phyloP scores from a whole-genome alignment of 2,329 filamentous ascomycete genomes.

The Fusarium sp. region DNA sequence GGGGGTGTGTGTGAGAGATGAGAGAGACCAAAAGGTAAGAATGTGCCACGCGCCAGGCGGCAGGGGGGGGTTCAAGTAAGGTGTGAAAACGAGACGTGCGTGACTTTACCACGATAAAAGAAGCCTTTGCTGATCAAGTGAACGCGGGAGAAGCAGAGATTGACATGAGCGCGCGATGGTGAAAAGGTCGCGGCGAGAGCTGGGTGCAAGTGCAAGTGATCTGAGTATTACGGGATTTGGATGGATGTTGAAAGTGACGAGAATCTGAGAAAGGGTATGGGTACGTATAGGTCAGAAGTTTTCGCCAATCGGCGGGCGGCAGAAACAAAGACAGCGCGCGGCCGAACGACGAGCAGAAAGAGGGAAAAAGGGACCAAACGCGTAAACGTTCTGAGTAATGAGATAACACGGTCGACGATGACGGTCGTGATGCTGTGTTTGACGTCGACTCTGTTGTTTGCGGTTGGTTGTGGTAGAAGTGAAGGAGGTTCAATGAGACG shows the following conservation, averaged over 20 bases:
- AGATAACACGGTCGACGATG: slow-evolving; percentile 17
- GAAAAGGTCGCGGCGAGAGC: not conserved
- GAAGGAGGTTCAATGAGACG: slow-evolving; percentile 45
- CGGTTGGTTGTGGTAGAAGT: slow-evolving; percentile 26
- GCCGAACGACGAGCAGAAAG: slow-evolving; percentile 26
- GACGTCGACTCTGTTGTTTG: slow-evolving; percentile 17
- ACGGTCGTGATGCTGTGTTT: slow-evolving; percentile 27
- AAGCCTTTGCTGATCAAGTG: slow-evolving; percentile 16
- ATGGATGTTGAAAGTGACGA: slow-evolving; percentile 34
- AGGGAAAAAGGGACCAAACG: slow-evolving; percentile 21
- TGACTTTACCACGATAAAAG: slow-evolving; percentile 36
- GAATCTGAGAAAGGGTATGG: slow-evolving; percentile 37
- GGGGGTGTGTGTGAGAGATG: slow-evolving; percentile 20
- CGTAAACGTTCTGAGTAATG: not conserved
- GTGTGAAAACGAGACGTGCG: slow-evolving; percentile 30
- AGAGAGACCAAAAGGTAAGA: slow-evolving; percentile 29
- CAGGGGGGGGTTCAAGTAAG: slow-evolving; percentile 27
- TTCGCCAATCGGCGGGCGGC: slow-evolving; percentile 39
- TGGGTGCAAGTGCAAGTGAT: not conserved
- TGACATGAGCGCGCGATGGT: not conserved
- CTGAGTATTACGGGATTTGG: slow-evolving; percentile 25
- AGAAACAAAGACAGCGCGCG: slow-evolving; percentile 38
- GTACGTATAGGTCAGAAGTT: slow-evolving; percentile 48
- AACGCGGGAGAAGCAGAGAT: slow-evolving; percentile 16
- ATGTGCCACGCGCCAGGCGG: slow-evolving; percentile 40